Evolutionary conservation across 345 rosid species (phyloP).

Genomic region (Pseudoturritis turrita): DNA sequence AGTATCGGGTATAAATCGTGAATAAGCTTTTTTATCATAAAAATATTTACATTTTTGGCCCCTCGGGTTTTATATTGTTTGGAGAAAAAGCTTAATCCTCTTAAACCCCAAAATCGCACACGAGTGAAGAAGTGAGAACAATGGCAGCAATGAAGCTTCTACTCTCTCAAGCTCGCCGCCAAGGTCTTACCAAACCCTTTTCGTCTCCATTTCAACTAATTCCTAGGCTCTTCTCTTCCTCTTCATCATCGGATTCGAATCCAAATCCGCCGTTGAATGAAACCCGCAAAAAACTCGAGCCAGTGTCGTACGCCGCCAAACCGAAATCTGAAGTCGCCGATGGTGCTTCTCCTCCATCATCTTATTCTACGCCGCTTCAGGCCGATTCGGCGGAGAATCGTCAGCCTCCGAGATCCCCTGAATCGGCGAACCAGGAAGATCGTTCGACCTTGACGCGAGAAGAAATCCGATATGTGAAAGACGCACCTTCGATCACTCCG

Average conservation of each 20-base stretch:
- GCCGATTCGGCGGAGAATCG: constrained; percentile 8
- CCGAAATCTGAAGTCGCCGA: constrained; percentile 27
- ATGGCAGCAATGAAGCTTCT: constrained; percentile 55
- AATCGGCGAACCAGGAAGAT: constrained; percentile 4
- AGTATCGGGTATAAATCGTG: neutral
- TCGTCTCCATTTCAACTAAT: constrained; percentile 31
- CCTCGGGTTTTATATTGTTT: neutral
- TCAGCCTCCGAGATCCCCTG: neutral
- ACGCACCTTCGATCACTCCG: constrained; percentile 48
- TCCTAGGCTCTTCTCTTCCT: constrained; percentile 37
- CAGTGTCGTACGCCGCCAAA: constrained; percentile 60
- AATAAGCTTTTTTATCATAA: neutral
- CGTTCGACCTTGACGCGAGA: constrained; percentile 56
- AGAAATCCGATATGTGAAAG: constrained; percentile 72
- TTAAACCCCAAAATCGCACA: constrained; percentile 16
- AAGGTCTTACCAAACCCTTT: constrained; percentile 28
- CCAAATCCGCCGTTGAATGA: neutral
- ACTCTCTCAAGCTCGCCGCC: constrained; percentile 53
- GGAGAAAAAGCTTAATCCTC: neutral
- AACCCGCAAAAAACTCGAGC: constrained; percentile 34
- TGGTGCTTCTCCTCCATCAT: constrained; percentile 8
- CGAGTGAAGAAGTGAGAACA: constrained; percentile 5
- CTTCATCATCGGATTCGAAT: constrained; percentile 25
- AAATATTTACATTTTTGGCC: neutral
- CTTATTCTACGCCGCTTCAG: constrained; percentile 8